phyloP scores from a whole-genome alignment of 1,284 basidiomycete genomes.

The Thecaphora thlaspeos region DNA sequence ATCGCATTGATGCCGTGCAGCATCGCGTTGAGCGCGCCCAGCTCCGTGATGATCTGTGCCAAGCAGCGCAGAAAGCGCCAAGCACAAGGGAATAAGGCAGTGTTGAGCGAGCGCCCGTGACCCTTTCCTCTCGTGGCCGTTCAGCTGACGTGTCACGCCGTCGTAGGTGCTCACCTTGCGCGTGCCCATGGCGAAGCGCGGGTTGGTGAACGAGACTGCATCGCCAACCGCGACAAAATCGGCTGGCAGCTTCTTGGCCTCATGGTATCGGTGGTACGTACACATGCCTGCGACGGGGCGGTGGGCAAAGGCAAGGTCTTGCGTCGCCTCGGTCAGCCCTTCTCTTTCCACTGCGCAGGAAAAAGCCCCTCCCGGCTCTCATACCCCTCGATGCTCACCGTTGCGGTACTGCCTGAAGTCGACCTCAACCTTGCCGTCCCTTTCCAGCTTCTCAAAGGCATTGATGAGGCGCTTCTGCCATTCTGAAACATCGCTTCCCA shows the following conservation, averaged over 20 bases:
- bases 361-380: no score
- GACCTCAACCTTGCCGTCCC: background rate
- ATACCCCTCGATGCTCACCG: background rate
- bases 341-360: no score
- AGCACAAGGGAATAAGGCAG: no score
- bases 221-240: slow-evolving; percentile 1
- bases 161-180: slow-evolving; percentile 1
- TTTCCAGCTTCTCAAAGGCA: background rate
- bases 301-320: no score
- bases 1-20: background rate
- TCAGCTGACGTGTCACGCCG: no score
- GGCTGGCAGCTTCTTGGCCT: background rate
- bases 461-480: background rate
- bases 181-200: background rate
- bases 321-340: no score
- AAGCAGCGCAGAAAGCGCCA: background rate
- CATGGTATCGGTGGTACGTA: background rate
- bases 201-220: background rate
- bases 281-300: no score
- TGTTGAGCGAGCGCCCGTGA: no score
- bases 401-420: background rate
- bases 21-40: background rate
- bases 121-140: no score
- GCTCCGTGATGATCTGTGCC: background rate
- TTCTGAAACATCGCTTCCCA: background rate